Evolutionary conservation across 1,139 yeast genomes (phyloP).

Genomic region (Yamadazyma siamensis): DNA sequence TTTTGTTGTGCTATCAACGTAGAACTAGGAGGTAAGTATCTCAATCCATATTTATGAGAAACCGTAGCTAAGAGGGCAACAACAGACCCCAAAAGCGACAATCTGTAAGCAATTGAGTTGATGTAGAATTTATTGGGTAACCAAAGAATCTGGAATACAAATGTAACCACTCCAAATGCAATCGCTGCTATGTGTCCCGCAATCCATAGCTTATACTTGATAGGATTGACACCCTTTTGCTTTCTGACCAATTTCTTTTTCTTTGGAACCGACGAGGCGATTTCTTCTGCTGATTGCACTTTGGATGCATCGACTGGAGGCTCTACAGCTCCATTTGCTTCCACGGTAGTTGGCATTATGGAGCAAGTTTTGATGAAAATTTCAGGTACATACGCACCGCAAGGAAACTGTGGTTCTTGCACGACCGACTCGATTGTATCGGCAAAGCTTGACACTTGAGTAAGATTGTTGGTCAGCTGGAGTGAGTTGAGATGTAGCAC

Average conservation of each 20-base stretch:
- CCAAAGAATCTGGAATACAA: slow-evolving; percentile 46
- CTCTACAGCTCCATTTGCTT: too few species aligned
- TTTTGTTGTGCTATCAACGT: slow-evolving; percentile 65
- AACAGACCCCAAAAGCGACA: slow-evolving; percentile 55
- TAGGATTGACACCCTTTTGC: slow-evolving; percentile 31
- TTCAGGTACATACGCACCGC: slow-evolving; percentile 4
- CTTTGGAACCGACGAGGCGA: slow-evolving; percentile 22
- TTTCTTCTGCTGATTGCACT: slow-evolving; percentile 18
- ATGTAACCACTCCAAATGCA: slow-evolving; percentile 47
- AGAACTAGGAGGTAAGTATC: slow-evolving; percentile 51
- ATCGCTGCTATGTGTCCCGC: slow-evolving; percentile 55
- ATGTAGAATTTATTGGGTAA: slow-evolving; percentile 42
- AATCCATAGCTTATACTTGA: slow-evolving; percentile 55
- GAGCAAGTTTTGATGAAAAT: slow-evolving; percentile 1
- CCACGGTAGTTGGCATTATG: too few species aligned
- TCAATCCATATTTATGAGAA: slow-evolving; percentile 54
- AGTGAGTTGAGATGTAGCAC: too few species aligned
- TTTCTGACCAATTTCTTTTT: slow-evolving; percentile 41
- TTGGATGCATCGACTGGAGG: too few species aligned
- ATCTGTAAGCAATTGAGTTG: slow-evolving; percentile 47
- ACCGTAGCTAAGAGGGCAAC: slow-evolving; percentile 53
- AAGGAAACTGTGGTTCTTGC: too few species aligned
- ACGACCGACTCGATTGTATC: too few species aligned
- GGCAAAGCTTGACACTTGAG: too few species aligned
- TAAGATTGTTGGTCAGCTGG: too few species aligned